Base-by-base conservation (phyloP, 75 land plant genomes). In the Sequoia sempervirens region DNA sequence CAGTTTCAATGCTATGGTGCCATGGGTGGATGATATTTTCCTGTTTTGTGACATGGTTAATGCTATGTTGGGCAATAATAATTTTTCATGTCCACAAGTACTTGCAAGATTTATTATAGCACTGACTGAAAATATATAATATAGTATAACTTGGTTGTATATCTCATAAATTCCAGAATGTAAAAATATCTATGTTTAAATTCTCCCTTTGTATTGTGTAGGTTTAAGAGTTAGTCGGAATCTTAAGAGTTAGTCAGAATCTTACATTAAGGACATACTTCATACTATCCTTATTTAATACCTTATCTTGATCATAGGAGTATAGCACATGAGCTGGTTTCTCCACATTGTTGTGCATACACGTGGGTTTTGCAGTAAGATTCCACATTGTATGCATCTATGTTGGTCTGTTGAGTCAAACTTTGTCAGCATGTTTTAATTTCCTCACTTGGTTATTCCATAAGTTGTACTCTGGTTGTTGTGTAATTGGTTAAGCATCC, bases 1-100 rank as follows among this genome's bases (percentile, higher is more conserved):
- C 86, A 84, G 20, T 78, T 82, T 66, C 37, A n/a, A 58, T 61
- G 32, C 41, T 40, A 34, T 20, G 75, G 45, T 26, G 54, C 20
- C 66, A 61, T 20, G n/a, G 28, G 20, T 61, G 66, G 66, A 26
- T 61, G 66, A 61, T 61, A 23, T 61, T 61, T 1, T 61, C 5
- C 66, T 61, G n/a, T 61, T 61, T 23, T 2, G 7, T 61, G 28
- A 6, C 66, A 61, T 61, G 66, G 66, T 23, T 61, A 50, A 61
- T 61, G 66, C 66, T 61, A 20, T 1, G 1, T 61, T 61, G 66
- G 66, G 26, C 66, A 61, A 26, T 61, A 20, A 26, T 1, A 61
- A 61, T 61, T 28, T 61, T 61, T 61, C n/a, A 61, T 61, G 66
- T 61, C n/a, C 66, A 61, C 28, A 61, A 20, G n/a, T 23, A 61